Evolutionary conservation across 495 filamentous ascomycete genomes (phyloP), one percentile per base, ranked within the genome.

Genomic region (Daldinia decipiens): DNA sequence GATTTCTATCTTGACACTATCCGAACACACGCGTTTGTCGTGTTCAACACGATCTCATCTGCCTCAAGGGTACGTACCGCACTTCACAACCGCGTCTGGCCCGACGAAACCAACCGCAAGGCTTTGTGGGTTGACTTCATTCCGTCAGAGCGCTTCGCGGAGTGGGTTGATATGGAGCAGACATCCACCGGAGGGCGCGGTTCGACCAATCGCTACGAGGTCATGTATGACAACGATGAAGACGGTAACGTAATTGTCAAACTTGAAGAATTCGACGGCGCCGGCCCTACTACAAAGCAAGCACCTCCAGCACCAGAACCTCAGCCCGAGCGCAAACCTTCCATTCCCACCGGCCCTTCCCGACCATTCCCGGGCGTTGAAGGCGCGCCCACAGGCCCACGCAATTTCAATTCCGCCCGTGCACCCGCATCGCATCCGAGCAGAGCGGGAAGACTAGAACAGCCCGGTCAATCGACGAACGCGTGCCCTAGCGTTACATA

Each of bases 111-210:
- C 55, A 91, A 90, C 51, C 87, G 95, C 40, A 95, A 95, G 77
- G 86, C 86, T 2, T 86, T 99, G 4, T 97, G 91, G 87, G 92
- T 91, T 4, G 95, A 99, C 71, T 99, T 97, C 76, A 86, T 98
- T 5, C 95, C 95, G 0, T 87, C 91, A 60, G 87, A 93, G 26
- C 86, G 87, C 63, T 81, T 96, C 12, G 73, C 80, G 24, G 86
- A 90, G 47, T 99, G 94, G 94, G 87, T 96, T 57, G 81, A 85
- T 9, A 84, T 77, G 8, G 93, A 97, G 77, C 80, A 90, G 76
- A 75, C 82, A 12, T 82, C 85, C 11, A 77, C 80, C 9, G 75
- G 80, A 38, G 76, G 85, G 2, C 75, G 83, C 34, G 78, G 87
- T 5, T 80, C 83, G 52, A 81, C 81, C 5, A 82, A 81, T 55